phyloP scores from a whole-genome alignment of 164 flowering plant species.

The Magnolia sinica region DNA sequence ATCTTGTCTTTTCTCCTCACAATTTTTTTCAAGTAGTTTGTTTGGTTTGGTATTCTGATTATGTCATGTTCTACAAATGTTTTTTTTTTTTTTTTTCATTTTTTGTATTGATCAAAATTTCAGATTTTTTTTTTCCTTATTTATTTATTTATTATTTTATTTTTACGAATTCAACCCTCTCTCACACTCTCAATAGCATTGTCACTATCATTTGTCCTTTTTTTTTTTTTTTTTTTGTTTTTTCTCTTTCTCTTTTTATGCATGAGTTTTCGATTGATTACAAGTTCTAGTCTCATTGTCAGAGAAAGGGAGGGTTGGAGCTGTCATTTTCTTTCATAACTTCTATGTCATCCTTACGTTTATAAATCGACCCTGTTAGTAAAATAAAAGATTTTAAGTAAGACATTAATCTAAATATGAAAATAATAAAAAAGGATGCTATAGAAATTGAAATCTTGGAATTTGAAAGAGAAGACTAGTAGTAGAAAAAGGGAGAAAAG shows the following conservation, averaged over 20 bases:
- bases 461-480: neutral
- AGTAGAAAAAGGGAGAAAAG: neutral
- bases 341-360: neutral
- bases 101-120: too few species aligned
- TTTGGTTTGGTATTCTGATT: neutral
- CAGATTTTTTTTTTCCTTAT: too few species aligned
- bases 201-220: neutral
- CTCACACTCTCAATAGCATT: neutral
- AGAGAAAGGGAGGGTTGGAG: neutral
- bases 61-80: too few species aligned
- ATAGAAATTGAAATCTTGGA: neutral
- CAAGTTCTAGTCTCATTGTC: neutral
- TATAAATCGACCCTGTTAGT: neutral
- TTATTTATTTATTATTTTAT: too few species aligned
- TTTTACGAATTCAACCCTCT: too few species aligned
- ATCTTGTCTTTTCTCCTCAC: neutral
- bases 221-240: too few species aligned
- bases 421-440: neutral
- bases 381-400: neutral
- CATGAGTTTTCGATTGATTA: neutral
- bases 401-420: neutral
- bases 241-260: too few species aligned
- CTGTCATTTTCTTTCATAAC: neutral
- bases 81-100: too few species aligned
- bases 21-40: neutral